Conservation (phyloP, 2,329 filamentous ascomycete genomes). For the Colletotrichum falcatum region DNA sequence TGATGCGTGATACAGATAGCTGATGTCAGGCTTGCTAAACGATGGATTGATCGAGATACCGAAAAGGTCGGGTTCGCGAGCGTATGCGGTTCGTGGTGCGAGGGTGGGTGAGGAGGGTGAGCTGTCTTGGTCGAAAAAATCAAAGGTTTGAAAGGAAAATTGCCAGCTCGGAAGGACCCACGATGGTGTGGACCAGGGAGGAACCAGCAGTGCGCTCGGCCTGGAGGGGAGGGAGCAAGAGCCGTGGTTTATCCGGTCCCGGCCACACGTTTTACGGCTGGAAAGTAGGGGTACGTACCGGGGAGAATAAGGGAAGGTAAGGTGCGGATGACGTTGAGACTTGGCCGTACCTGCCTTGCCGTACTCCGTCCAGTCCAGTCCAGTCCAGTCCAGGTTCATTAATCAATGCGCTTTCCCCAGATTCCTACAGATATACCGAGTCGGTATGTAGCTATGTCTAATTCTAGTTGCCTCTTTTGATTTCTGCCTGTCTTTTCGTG, state of each 20-base stretch:
- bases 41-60: slow-evolving; percentile 40
- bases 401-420: background rate
- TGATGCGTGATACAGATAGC: slow-evolving; percentile 38
- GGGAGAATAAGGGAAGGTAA: slow-evolving; percentile 4
- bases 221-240: background rate
- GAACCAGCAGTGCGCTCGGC: slow-evolving; percentile 13
- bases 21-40: slow-evolving; percentile 43
- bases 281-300: slow-evolving; percentile 19
- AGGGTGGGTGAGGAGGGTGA: slow-evolving; percentile 40
- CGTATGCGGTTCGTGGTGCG: slow-evolving; percentile 37
- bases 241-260: slow-evolving; percentile 38
- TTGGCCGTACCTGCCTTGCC: background rate
- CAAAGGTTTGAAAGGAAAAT: slow-evolving; percentile 43
- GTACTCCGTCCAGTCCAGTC: background rate
- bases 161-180: slow-evolving; percentile 42
- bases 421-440: background rate
- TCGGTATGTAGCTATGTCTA: background rate
- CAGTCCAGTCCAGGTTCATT: background rate
- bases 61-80: slow-evolving; percentile 34
- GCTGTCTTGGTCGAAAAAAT: slow-evolving; percentile 43
- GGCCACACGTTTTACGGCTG: slow-evolving; percentile 34
- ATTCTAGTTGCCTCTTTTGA: background rate
- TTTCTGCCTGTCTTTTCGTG: background rate
- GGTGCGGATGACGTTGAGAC: slow-evolving; percentile 35
- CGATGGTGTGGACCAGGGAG: slow-evolving; percentile 41